A percentile compares a stretch with the other conserved stretches of the same genome.
Evolutionary conservation across 2,329 filamentous ascomycete species (phyloP).

Genomic region (Aphanoascus verrucosus): DNA sequence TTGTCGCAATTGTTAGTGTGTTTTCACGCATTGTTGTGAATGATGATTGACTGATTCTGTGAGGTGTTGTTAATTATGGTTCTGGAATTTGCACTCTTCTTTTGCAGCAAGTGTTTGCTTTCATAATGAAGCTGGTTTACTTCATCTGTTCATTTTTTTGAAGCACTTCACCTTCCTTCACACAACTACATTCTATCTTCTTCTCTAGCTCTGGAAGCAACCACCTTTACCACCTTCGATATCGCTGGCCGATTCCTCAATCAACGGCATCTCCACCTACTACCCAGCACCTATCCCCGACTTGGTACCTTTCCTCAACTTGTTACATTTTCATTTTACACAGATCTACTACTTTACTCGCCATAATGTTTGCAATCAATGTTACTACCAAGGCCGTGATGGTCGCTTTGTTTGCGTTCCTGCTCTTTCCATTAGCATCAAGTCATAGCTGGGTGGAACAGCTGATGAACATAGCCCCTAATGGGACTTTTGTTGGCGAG

Average conservation of each 20-base stretch:
- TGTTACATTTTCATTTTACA: neutral
- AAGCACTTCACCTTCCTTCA: neutral
- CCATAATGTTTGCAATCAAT: neutral
- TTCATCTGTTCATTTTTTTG: neutral
- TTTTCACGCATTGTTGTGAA: neutral
- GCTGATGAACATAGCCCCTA: slow-evolving; percentile 57
- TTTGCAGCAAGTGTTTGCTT: neutral
- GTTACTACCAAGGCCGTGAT: neutral
- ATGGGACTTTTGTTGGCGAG: slow-evolving; percentile 61
- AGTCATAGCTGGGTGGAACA: slow-evolving; percentile 74
- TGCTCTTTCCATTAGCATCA: neutral
- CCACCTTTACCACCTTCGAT: neutral
- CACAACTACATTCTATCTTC: neutral
- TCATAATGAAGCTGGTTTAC: neutral
- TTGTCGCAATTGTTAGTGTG: slow-evolving; percentile 2
- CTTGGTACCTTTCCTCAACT: neutral
- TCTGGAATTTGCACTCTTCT: slow-evolving; percentile 1
- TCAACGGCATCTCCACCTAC: neutral
- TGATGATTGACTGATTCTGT: neutral
- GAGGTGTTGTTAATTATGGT: neutral
- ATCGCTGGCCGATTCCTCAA: slow-evolving; percentile 5
- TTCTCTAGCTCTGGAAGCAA: neutral
- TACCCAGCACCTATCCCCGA: neutral
- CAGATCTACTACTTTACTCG: neutral
- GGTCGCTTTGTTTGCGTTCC: neutral